A percentile compares a stretch with the other conserved stretches of the same genome.
Evolutionary conservation across 257 asterid genomes (phyloP).

Genomic region (Thymus mandschuricus): DNA sequence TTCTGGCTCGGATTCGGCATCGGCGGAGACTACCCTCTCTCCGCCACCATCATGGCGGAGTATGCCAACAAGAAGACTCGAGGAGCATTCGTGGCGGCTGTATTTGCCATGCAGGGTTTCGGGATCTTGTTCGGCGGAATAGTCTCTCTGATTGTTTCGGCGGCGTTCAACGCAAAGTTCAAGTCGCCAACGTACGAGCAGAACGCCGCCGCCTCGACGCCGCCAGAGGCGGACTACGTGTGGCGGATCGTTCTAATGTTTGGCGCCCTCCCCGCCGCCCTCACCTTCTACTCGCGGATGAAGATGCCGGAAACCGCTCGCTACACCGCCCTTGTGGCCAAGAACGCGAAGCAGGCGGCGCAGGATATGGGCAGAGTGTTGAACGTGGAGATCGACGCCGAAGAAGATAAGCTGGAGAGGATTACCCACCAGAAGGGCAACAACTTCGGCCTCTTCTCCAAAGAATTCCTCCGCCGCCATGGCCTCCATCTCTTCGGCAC

Average conservation of each 20-base stretch:
- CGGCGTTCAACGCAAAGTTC: conserved; percentile 40
- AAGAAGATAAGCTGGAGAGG: conserved; percentile 45
- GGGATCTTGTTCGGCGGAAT: conserved; percentile 63
- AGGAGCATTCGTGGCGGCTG: conserved; percentile 17
- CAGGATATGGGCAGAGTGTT: conserved; percentile 61
- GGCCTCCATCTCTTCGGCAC: conserved; percentile 51
- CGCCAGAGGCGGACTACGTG: conserved; percentile 56
- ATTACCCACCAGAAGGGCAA: background rate
- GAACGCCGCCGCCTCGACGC: conserved; percentile 44
- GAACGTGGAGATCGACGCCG: conserved; percentile 61
- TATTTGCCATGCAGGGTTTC: conserved; percentile 41
- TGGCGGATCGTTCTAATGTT: conserved; percentile 73
- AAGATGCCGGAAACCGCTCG: conserved; percentile 88
- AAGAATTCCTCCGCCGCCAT: conserved; percentile 39
- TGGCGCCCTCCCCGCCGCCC: conserved; percentile 67
- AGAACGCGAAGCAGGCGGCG: conserved; percentile 66
- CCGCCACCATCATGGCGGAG: conserved; percentile 38
- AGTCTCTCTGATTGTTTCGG: conserved; percentile 42
- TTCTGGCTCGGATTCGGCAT: conserved; percentile 46
- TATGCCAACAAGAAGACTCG: conserved; percentile 22
- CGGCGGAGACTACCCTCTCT: conserved; percentile 36
- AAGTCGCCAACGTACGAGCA: conserved; percentile 39
- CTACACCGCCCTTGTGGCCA: conserved; percentile 74
- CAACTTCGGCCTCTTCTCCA: conserved; percentile 45
- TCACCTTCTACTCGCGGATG: conserved; percentile 78